Percentiles rank a stretch among this genome's conserved stretches.
phyloP scores from a whole-genome alignment of 108 stramenopile genomes.

The Nitzschia sp. region DNA sequence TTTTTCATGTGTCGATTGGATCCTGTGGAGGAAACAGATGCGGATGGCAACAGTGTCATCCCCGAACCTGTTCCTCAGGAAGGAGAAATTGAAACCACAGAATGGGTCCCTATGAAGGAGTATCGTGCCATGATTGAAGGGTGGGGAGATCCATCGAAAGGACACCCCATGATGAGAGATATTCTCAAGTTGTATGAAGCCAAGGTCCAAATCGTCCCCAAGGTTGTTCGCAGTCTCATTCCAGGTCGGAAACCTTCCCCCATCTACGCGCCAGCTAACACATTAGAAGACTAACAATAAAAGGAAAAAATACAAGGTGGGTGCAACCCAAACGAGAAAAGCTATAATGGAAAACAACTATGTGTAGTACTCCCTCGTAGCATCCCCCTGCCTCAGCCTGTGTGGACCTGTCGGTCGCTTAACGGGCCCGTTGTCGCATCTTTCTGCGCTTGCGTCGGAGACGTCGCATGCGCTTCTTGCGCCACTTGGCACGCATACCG shows the following conservation, averaged over 20 bases:
- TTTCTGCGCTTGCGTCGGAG: slow-evolving; percentile 91
- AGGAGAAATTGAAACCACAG: slow-evolving; percentile 64
- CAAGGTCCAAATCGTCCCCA: slow-evolving; percentile 53
- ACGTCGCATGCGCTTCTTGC: slow-evolving; percentile 92
- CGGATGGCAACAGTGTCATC: slow-evolving; percentile 40
- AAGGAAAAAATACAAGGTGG: no score
- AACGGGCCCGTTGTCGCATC: slow-evolving; percentile 95
- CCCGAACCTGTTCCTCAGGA: slow-evolving; percentile 60
- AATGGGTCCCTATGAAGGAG: slow-evolving; percentile 65
- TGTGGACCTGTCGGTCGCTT: slow-evolving; percentile 23
- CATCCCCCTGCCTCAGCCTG: no score
- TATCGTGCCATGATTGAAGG: slow-evolving; percentile 63
- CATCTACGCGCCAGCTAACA: slow-evolving; percentile 50
- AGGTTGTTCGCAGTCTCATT: slow-evolving; percentile 61
- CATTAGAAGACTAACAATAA: background rate
- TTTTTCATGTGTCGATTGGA: slow-evolving; percentile 79
- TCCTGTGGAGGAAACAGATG: slow-evolving; percentile 54
- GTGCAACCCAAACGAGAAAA: no score
- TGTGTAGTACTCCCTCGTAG: no score
- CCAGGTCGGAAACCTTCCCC: slow-evolving; percentile 69
- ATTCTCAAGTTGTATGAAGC: slow-evolving; percentile 57
- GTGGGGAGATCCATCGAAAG: slow-evolving; percentile 29
- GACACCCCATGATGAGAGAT: slow-evolving; percentile 77
- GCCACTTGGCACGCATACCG: slow-evolving; percentile 91
- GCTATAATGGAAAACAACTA: no score